Evolutionary conservation across 2,329 filamentous ascomycete genomes (phyloP), one percentile per base, ranked within the genome.

Genomic region (Fusarium siculi): DNA sequence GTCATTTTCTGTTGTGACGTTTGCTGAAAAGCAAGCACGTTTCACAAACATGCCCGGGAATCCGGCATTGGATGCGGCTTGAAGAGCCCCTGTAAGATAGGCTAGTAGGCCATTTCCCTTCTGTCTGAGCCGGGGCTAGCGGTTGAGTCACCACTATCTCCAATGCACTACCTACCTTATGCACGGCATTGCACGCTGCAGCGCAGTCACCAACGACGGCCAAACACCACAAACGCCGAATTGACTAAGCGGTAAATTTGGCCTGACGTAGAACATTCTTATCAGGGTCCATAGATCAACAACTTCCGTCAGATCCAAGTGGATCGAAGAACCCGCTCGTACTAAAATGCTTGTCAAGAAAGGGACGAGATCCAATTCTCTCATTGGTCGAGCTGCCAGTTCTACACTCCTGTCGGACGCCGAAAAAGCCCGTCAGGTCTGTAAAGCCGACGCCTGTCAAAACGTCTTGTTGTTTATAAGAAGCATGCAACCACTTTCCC

Each of bases 201-300:
- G 53, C 10, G 8, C 44, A 40, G 25, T 34, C 34, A 59, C 44
- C 18, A 47, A 15, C 43, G 43, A 15, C 43, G 43, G 43, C 43
- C 43, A 18, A 28, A 23, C 19, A n/a, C 32, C 28, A 18, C 40
- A 36, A 28, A 37, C 19, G 6, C 11, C 21, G 39, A 18, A 15
- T 47, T 68, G 28, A 68, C 63, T 68, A 54, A 68, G 65, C 65
- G 63, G 65, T 25, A 18, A 43, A 52, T 36, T 47, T 25, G 36
- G 28, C 32, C n/a, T 6, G 19, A 30, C 14, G 4, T 25, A 36
- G 8, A 42, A 34, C 19, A 28, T 43, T 54, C 57, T 36, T 60
- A 25, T 34, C 47, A 55, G 28, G 57, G 36, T 43, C 47, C 47
- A 18, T 25, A 34, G 63, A 49, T 63, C 42, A 28, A 67, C 30